Evolutionary conservation across 495 filamentous ascomycete genomes (phyloP), one percentile per base, ranked within the genome.

Genomic region (Cudoniella acicularis): DNA sequence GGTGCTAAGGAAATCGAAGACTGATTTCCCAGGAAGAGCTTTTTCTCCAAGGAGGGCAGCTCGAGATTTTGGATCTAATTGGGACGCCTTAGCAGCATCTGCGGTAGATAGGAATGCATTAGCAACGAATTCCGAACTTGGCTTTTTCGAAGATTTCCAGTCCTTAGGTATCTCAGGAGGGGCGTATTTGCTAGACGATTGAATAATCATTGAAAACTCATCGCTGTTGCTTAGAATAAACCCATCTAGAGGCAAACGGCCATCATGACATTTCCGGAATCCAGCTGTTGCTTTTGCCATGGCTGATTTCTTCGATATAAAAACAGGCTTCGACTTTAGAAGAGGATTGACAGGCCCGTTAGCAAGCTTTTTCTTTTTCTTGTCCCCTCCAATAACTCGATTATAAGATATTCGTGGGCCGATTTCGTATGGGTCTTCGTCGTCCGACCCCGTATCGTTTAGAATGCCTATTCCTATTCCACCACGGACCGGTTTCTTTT

Each of bases 361-460:
- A 10, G 59, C 58, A 36, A 64, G 53, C 36, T 73, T 72, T 64
- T 88, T 90, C 64, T 90, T 89, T 76, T 91, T 93, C 69, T 91
- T 95, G 51, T 92, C 88, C 2, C 87, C 87, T 24, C 90, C 92
- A 67, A 98, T 86, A 2, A 85, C 80, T 49, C 84, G 79, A 64
- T 90, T 96, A 70, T 96, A 96, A n/a, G 87, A 90, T 68, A 96
- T 92, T 66, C 85, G 85, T 8, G 94, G 94, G 0, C 94, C 92
- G 20, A 98, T 82, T 47, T 90, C 89, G 72, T 97, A 98, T 0
- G 90, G 89, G 66, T 98, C 95, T 67, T 97, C 94, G 55, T 98
- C 92, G 64, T 98, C 94, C n/a, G 94, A 97, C 2, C 91, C 93
- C 17, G 86, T 96, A 59, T 98, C 94, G 66, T 98, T 98, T 52